Percentiles rank a stretch among this genome's conserved stretches.
Evolutionary conservation across 2,329 filamentous ascomycete genomes (phyloP).

Genomic region (Cladosporium austrohemisphaericum): DNA sequence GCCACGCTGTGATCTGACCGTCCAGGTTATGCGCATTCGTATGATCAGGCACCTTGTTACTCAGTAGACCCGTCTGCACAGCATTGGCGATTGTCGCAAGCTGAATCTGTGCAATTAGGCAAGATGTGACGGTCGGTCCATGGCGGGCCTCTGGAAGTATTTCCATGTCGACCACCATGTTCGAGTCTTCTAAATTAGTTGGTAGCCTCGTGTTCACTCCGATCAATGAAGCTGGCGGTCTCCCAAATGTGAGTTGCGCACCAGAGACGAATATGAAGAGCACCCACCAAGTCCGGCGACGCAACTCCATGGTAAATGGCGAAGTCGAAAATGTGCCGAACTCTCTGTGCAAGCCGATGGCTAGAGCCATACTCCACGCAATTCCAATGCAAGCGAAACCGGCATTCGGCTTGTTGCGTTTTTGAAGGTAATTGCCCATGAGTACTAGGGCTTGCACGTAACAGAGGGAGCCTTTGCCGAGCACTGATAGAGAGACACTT

Average conservation of each 20-base stretch:
- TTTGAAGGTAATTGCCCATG: neutral
- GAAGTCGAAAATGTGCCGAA: neutral
- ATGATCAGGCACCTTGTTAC: neutral
- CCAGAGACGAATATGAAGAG: neutral
- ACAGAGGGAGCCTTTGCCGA: neutral
- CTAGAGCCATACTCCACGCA: neutral
- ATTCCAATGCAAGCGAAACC: neutral
- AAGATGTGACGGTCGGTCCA: neutral
- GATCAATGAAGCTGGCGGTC: neutral
- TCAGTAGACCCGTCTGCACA: neutral
- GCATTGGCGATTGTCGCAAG: neutral
- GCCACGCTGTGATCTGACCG: neutral
- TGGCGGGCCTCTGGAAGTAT: neutral
- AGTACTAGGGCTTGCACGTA: neutral
- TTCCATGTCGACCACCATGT: neutral
- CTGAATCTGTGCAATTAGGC: neutral
- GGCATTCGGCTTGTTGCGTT: neutral
- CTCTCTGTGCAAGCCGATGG: neutral
- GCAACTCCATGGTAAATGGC: neutral
- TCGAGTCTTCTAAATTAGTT: neutral
- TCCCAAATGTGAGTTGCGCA: neutral
- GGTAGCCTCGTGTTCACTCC: neutral
- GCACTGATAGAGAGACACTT: neutral
- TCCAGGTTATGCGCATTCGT: neutral
- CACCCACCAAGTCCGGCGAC: neutral